These are phyloP conservation scores for Aspergillaceae sp. DNA, from an alignment of 2,329 filamentous ascomycete species.

Conservation along the genomic window DNA sequence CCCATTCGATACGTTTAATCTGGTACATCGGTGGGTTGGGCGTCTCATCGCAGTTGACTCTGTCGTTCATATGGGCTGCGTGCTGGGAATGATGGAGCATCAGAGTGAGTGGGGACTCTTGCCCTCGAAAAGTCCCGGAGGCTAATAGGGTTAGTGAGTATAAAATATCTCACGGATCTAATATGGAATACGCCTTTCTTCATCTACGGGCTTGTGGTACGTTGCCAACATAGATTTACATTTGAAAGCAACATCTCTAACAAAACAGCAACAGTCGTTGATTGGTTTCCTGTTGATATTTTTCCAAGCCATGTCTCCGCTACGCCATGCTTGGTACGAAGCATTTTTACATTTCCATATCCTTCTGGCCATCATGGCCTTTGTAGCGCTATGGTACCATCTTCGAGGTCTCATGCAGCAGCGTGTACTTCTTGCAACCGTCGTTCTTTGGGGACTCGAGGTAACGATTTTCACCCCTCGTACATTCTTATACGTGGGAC, in stretches of 20 bases:
- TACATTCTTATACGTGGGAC: too few relatives aligned
- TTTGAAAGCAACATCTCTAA: too few relatives aligned
- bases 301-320: conserved; percentile 33
- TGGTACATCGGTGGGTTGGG: conserved; percentile 74
- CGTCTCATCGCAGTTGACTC: conserved; percentile 60
- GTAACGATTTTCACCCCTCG: conserved; percentile 10
- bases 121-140: neutral
- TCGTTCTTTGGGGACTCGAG: conserved; percentile 28
- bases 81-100: conserved; percentile 15
- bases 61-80: conserved; percentile 53
- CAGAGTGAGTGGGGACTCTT: conserved; percentile 10
- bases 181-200: conserved; percentile 23
- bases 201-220: conserved; percentile 23
- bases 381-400: conserved; percentile 33
- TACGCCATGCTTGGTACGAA: conserved; percentile 39
- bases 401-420: conserved; percentile 22
- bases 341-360: conserved; percentile 37
- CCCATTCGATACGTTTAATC: conserved; percentile 90
- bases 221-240: conserved; percentile 7
- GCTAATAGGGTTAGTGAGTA: conserved; percentile 33
- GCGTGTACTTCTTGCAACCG: conserved; percentile 20
- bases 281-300: conserved; percentile 31
- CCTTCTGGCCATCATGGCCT: conserved; percentile 28
- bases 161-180: conserved; percentile 35
- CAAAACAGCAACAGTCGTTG: conserved; percentile 25